Percentiles rank a stretch among this genome's conserved stretches.
phyloP scores from a whole-genome alignment of 179 eudicot species.

The Silene noctiflora region DNA sequence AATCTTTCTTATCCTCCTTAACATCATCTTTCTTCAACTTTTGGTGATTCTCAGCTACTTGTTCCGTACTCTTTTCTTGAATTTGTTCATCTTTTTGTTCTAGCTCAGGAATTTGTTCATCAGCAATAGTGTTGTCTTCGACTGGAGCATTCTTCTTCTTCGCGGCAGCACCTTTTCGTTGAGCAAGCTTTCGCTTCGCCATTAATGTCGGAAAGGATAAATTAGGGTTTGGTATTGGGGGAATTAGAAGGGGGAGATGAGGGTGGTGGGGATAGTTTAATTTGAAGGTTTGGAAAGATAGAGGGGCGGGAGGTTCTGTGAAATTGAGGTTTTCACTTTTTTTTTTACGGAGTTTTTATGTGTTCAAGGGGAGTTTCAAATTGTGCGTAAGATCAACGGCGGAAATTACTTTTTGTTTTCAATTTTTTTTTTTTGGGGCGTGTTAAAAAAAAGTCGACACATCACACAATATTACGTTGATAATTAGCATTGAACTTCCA shows the following conservation, averaged over 20 bases:
- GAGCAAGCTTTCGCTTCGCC: slow-evolving; percentile 62
- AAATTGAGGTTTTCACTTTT: not conserved
- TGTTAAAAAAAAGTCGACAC: no score
- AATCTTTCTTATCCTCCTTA: not conserved
- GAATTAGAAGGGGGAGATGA: not conserved
- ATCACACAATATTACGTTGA: no score
- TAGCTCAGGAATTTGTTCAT: not conserved
- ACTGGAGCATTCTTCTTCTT: slow-evolving; percentile 17
- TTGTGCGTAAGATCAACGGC: slow-evolving; percentile 13
- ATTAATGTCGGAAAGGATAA: slow-evolving; percentile 22
- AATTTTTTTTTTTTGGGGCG: no score
- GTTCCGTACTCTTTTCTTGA: not conserved
- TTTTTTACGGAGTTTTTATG: not conserved
- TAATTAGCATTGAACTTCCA: no score
- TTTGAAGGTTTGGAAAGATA: not conserved
- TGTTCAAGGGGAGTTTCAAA: not conserved
- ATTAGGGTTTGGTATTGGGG: slow-evolving; percentile 22
- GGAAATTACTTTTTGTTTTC: not conserved
- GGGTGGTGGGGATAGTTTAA: not conserved
- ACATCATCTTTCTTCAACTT: not conserved
- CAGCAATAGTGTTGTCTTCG: not conserved
- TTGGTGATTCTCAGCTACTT: slow-evolving; percentile 5
- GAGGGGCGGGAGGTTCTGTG: slow-evolving; percentile 28
- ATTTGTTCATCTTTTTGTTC: not conserved
- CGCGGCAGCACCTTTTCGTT: slow-evolving; percentile 26